Conservation (phyloP, 1,284 basidiomycete genomes). For the Puccinia triticina region DNA sequence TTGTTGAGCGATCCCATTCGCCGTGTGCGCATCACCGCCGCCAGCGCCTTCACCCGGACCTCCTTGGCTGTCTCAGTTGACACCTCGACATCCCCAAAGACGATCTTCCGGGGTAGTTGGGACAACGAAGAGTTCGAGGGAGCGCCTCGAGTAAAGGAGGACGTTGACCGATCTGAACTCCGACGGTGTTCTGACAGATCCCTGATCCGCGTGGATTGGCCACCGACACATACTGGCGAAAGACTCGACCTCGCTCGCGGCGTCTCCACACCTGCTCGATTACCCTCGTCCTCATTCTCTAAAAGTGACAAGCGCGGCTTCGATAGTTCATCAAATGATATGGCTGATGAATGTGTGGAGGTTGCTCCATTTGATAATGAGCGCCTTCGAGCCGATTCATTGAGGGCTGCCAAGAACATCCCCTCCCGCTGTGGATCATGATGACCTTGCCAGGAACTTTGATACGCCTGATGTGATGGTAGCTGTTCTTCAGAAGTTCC, state of each 20-base stretch:
- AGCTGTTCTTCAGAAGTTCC: not conserved
- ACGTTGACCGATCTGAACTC: not conserved
- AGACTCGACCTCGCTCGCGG: constrained; percentile 23
- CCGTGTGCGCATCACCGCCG: constrained; percentile 36
- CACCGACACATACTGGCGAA: constrained; percentile 10
- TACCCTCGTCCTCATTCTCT: constrained; percentile 7
- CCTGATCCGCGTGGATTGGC: not conserved
- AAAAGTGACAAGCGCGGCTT: not conserved
- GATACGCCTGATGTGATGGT: not conserved
- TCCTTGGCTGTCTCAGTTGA: constrained; percentile 39
- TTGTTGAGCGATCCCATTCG: constrained; percentile 38
- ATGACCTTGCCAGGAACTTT: constrained; percentile 7
- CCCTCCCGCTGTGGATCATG: constrained; percentile 18
- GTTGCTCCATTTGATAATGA: constrained; percentile 37
- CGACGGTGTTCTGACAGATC: not conserved
- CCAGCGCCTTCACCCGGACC: constrained; percentile 36
- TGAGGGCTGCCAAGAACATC: constrained; percentile 6
- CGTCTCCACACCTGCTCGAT: constrained; percentile 34
- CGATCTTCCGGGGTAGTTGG: constrained; percentile 44
- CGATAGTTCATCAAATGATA: constrained; percentile 7
- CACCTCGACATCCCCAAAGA: constrained; percentile 50
- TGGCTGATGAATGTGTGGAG: constrained; percentile 15
- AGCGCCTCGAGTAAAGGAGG: not conserved
- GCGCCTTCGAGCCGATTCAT: constrained; percentile 18
- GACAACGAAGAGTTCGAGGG: constrained; percentile 18